These are phyloP conservation scores for Quambalaria eucalypti DNA, from an alignment of 1,284 basidiomycete species.

Conservation along the genomic window DNA sequence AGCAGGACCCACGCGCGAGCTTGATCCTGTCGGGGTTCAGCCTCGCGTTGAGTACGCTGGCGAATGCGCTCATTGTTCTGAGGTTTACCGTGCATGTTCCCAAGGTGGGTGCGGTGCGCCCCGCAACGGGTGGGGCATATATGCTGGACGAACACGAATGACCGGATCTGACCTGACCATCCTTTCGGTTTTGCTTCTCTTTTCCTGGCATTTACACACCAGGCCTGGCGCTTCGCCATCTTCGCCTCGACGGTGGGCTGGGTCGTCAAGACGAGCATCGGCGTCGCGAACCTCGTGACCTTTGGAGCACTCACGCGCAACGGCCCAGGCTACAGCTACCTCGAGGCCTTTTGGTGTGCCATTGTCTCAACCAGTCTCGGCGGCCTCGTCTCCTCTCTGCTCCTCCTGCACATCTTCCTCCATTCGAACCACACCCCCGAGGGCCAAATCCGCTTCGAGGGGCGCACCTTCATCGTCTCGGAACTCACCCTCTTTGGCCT, in stretches of 20 bases:
- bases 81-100: conserved; percentile 46
- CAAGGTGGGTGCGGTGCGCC: neutral
- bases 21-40: conserved; percentile 48
- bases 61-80: conserved; percentile 49
- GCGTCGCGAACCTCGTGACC: conserved; percentile 47
- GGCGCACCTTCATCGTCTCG: conserved; percentile 48
- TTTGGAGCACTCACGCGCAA: conserved; percentile 47
- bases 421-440: conserved; percentile 19
- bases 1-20: conserved; percentile 44
- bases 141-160: too few relatives aligned
- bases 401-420: conserved; percentile 47
- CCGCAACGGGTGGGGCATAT: neutral
- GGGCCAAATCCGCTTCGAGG: conserved; percentile 41
- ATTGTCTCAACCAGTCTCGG: conserved; percentile 48
- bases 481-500: conserved; percentile 9
- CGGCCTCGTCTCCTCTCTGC: conserved; percentile 46
- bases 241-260: conserved; percentile 48
- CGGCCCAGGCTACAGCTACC: conserved; percentile 38
- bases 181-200: conserved; percentile 1
- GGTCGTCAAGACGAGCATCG: conserved; percentile 49
- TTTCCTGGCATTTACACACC: conserved; percentile 15
- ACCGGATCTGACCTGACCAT: too few relatives aligned
- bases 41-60: conserved; percentile 49
- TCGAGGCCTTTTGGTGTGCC: conserved; percentile 23
- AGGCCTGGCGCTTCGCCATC: conserved; percentile 44